Percentiles rank a stretch among this genome's conserved stretches.
Evolutionary conservation across 2,329 filamentous ascomycete genomes (phyloP).

Genomic region (Apiospora hydei): DNA sequence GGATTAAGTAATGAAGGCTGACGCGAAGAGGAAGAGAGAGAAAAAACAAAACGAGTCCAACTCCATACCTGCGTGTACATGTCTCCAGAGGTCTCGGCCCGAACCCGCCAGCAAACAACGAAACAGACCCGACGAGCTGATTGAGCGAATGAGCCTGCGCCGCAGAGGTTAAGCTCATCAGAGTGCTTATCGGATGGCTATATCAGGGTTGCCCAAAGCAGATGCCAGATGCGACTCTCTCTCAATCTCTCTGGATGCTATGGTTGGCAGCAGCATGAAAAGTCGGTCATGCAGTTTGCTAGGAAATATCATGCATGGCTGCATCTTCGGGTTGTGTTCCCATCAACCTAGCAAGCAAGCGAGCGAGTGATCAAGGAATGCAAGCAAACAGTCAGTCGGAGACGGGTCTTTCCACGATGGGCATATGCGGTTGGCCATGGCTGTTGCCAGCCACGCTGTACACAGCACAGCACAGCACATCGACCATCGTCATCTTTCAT

Average conservation of each 20-base stretch:
- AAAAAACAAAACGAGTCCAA: neutral
- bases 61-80: neutral
- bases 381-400: neutral
- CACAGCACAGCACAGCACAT: neutral
- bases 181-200: neutral
- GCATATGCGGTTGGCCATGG: neutral
- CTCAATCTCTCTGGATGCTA: neutral
- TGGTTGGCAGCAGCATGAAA: neutral
- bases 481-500: neutral
- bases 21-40: neutral
- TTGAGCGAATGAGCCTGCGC: constrained; percentile 12
- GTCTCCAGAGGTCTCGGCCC: constrained; percentile 10
- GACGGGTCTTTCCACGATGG: neutral
- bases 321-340: constrained; percentile 2
- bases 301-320: constrained; percentile 9
- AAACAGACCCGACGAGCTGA: neutral
- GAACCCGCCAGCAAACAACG: constrained; percentile 6
- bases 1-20: constrained; percentile 20
- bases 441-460: neutral
- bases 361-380: neutral
- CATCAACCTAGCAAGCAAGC: neutral
- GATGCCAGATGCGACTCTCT: constrained; percentile 9
- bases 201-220: constrained; percentile 5
- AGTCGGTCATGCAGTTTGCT: neutral
- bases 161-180: neutral